A percentile compares a stretch with the other conserved stretches of the same genome.
These are phyloP conservation scores for Oropetium thomaeum DNA, from an alignment of 176 grass and related monocot species.

Conservation along the genomic window DNA sequence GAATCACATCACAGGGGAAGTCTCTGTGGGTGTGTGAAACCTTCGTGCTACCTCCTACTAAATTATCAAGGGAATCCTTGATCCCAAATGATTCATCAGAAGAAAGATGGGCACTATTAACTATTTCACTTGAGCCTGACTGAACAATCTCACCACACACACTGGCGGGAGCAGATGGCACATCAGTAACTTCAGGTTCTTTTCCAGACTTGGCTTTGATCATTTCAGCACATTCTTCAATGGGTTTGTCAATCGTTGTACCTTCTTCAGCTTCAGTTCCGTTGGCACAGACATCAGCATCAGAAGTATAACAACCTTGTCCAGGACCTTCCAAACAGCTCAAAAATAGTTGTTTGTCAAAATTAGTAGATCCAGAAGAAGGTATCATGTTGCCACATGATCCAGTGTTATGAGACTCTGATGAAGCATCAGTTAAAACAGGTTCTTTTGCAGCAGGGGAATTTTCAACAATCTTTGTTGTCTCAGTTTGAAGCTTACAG, in stretches of 20 bases:
- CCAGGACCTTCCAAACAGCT: constrained; percentile 13
- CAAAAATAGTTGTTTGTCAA: constrained; percentile 16
- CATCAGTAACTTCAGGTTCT: not conserved
- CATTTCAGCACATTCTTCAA: constrained; percentile 16
- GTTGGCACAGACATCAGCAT: constrained; percentile 3
- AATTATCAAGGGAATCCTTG: constrained; percentile 16
- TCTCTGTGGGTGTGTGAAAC: constrained; percentile 5
- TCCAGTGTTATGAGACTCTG: constrained; percentile 20
- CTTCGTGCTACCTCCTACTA: constrained; percentile 13
- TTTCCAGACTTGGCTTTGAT: constrained; percentile 17
- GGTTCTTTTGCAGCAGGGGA: not conserved
- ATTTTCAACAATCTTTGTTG: constrained; percentile 21
- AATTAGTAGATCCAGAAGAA: constrained; percentile 24
- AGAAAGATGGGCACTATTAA: constrained; percentile 17
- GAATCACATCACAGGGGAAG: constrained; percentile 15
- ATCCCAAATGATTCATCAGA: constrained; percentile 17
- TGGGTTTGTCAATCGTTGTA: not conserved
- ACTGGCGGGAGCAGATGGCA: constrained; percentile 6
- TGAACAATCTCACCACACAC: constrained; percentile 2
- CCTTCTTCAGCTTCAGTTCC: constrained; percentile 19
- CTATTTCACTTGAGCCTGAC: constrained; percentile 32
- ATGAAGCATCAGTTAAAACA: constrained; percentile 26
- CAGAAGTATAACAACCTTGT: constrained; percentile 27
- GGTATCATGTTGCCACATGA: constrained; percentile 16
- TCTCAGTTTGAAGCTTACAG: constrained; percentile 31